Base-by-base conservation (phyloP, 495 filamentous ascomycete genomes). In the Aspergillus olivimuriae region DNA sequence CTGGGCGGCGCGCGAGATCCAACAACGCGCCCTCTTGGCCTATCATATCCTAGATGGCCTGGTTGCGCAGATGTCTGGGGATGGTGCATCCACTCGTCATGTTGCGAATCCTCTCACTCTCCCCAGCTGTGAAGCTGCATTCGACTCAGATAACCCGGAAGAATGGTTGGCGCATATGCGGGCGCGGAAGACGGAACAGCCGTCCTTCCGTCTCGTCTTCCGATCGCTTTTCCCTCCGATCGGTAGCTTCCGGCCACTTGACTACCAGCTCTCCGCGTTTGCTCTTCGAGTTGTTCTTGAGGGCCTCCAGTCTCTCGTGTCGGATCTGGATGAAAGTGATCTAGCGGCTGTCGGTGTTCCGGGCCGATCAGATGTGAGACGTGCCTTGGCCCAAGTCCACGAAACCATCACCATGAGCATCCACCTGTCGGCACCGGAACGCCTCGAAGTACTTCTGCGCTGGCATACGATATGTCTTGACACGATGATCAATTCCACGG, bases 381-480 rank as follows among this genome's bases (percentile, higher is more conserved):
- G 59, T 30, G 71, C 68, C 8, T 51, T 75, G 8, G 62, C 57
- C n/a, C 67, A 65, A 38, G 53, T 75, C 4, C 60, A 70, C 35
- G 61, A 69, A 18, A 62, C 58, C 4, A 70, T 71, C 10, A 51
- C 61, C 0, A 60, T 62, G 57, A 64, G 58, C 50, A 58, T 64
- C 10, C 55, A 64, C 38, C 61, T 71, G 22, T 64, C 62, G 2
- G 49, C 59, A 0, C 51, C 60, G 0, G 69, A 75, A 44, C 37
- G 64, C 37, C 56, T 70, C 1, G 69, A 73, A 32, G 54, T 68
- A 0, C 58, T 75, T 3, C 47, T 75, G 3, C 63, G 71, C n/a
- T 75, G 71, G 69, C 71, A 75, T 38, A 63, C 71, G 0, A 60
- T 72, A 16, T 72, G 68, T 33, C 60, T 75, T 4, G 65, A 73